Percentiles rank a stretch among this genome's conserved stretches.
Conservation (phyloP, 177 flowering plant species). For the Vitis hybrid region DNA sequence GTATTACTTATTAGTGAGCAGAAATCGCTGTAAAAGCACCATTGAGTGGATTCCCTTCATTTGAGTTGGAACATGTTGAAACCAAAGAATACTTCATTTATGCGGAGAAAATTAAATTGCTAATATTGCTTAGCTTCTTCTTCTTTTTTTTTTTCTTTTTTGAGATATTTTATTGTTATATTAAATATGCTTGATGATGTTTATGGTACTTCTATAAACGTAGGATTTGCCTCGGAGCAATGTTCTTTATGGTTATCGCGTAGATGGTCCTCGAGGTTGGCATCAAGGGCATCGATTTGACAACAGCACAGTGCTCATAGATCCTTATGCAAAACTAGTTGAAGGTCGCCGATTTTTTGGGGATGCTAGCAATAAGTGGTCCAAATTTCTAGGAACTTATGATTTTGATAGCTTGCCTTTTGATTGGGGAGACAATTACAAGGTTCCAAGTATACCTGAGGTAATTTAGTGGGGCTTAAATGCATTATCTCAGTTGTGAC, state of each 20-base stretch:
- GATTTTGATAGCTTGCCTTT: conserved; percentile 76
- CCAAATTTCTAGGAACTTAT: conserved; percentile 78
- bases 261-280: conserved; percentile 87
- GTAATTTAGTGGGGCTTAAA: conserved; percentile 25
- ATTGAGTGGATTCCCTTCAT: no score
- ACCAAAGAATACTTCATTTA: no score
- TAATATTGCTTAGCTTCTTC: background rate
- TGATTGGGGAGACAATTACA: conserved; percentile 83
- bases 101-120: background rate
- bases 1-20: no score
- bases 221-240: conserved; percentile 73
- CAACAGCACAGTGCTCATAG: conserved; percentile 60
- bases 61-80: no score
- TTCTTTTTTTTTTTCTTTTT: background rate
- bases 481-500: background rate
- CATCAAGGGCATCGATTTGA: conserved; percentile 92
- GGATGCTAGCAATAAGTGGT: conserved; percentile 52
- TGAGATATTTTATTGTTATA: background rate
- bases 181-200: background rate
- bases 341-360: conserved; percentile 86
- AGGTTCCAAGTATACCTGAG: conserved; percentile 87
- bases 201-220: conserved; percentile 1
- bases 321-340: conserved; percentile 91
- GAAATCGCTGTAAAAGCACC: no score
- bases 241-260: conserved; percentile 86